phyloP scores from a whole-genome alignment of 2,329 filamentous ascomycete species.

The Sarocladiaceae sp. region DNA sequence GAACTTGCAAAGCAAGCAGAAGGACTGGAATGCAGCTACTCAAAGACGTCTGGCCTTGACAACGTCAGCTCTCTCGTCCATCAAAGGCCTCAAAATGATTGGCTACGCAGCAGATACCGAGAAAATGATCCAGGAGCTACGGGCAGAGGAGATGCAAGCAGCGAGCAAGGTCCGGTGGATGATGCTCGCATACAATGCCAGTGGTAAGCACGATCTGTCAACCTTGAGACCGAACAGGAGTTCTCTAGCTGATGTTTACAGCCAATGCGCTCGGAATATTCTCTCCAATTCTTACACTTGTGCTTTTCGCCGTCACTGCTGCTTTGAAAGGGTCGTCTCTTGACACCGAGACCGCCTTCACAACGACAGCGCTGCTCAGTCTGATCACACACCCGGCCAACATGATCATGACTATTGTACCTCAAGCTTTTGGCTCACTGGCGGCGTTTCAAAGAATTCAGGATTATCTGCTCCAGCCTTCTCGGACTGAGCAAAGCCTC shows the following conservation, averaged over 20 bases:
- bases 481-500: conserved; percentile 12
- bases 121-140: conserved; percentile 19
- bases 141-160: conserved; percentile 24
- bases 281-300: conserved; percentile 31
- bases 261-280: conserved; percentile 40
- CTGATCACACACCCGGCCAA: conserved; percentile 38
- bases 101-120: conserved; percentile 21
- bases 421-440: conserved; percentile 25
- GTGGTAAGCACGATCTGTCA: conserved; percentile 26
- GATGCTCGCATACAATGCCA: conserved; percentile 34
- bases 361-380: conserved; percentile 31
- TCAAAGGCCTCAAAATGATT: conserved; percentile 38
- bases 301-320: conserved; percentile 28
- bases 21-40: conserved; percentile 35
- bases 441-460: conserved; percentile 35
- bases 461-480: conserved; percentile 22
- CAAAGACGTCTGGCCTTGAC: conserved; percentile 33
- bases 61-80: conserved; percentile 27
- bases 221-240: background rate
- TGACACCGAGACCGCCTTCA: conserved; percentile 34
- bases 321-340: conserved; percentile 17
- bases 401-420: conserved; percentile 38
- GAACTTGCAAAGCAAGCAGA: conserved; percentile 29
- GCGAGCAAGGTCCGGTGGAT: conserved; percentile 33
- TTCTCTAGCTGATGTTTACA: conserved; percentile 13